Conservation (phyloP, 768 basidiomycete genomes). For the Boletus insuetus region DNA sequence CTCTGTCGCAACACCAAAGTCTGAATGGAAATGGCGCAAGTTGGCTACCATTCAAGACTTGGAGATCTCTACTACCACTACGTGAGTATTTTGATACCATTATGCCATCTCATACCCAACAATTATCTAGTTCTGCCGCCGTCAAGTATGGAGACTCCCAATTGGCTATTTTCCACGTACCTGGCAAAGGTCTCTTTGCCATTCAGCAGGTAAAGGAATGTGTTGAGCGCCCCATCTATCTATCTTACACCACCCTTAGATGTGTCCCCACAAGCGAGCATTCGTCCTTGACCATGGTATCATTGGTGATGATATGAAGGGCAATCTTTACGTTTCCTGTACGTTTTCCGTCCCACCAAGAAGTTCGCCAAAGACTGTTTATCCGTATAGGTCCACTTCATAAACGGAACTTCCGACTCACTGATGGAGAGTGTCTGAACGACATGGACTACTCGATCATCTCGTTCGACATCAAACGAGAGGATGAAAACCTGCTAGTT, state of each 20-base stretch:
- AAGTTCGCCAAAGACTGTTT: not conserved
- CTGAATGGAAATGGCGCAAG: constrained; percentile 55
- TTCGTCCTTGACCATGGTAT: constrained; percentile 72
- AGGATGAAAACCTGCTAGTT: constrained; percentile 42
- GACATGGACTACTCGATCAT: constrained; percentile 59
- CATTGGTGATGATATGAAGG: constrained; percentile 59
- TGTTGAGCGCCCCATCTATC: not conserved
- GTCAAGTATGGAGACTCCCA: constrained; percentile 65
- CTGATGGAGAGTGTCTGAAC: constrained; percentile 55
- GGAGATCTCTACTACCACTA: constrained; percentile 45
- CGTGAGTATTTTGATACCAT: constrained; percentile 30
- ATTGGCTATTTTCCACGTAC: constrained; percentile 66
- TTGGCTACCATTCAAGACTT: constrained; percentile 51
- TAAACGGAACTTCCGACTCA: constrained; percentile 62
- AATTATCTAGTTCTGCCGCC: constrained; percentile 38
- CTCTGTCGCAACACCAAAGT: constrained; percentile 42
- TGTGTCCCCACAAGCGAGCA: constrained; percentile 53
- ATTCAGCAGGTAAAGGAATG: constrained; percentile 58
- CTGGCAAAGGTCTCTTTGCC: constrained; percentile 55
- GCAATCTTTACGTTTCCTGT: constrained; percentile 51
- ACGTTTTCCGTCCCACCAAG: constrained; percentile 13
- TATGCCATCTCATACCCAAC: not conserved
- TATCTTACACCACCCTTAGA: constrained; percentile 23
- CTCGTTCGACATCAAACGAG: constrained; percentile 55
- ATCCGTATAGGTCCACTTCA: constrained; percentile 52